Base-by-base conservation (phyloP, 192 early-diverging fungal genomes). In the Funneliformis geosporum region DNA sequence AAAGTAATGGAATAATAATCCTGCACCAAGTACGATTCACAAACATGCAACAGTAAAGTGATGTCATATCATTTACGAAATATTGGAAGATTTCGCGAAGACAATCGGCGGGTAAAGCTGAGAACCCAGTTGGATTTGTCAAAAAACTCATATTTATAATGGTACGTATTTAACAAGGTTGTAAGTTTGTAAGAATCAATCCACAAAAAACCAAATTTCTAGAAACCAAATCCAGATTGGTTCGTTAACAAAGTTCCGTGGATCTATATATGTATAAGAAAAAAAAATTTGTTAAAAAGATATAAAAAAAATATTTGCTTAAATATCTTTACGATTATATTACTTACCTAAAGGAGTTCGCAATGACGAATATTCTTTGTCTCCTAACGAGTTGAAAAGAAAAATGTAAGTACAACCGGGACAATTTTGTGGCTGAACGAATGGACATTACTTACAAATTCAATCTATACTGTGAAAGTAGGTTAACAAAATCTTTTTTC, bases 21-120 rank as follows among this genome's bases (percentile, higher is more conserved):
- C 61, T 60, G 38, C 75, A 76, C 60, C 60, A 76, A 43, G 39
- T 39, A 44, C 75, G 75, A 62, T 76, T 76, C 9, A 76, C 75
- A 3, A 62, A 18, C 7, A 43, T 62, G 16, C 40, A 43, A 43
- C 4, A 5, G n/a, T 76, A 43, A 76, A 64, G 67, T 42, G 67
- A 43, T 42, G 14, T 42, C n/a, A 43, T 69, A n/a, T 69, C 67
- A 40, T 69, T 69, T 69, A 43, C 40, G 42, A 69, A 33, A 43
- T 69, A 40, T 69, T n/a, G 40, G 42, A 69, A 69, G 10, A 69
- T 69, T 69, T 42, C 38, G 2, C 23, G 38, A 39, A 69, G 39
- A 69, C 67, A 69, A 69, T 69, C 67, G 9, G 28, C 43, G 2
- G 67, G 40, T 42, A 69, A 12, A 55, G 5, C 5, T 55, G 50